phyloP scores from a whole-genome alignment of 306 rosid genomes.

The Quercus ilex region DNA sequence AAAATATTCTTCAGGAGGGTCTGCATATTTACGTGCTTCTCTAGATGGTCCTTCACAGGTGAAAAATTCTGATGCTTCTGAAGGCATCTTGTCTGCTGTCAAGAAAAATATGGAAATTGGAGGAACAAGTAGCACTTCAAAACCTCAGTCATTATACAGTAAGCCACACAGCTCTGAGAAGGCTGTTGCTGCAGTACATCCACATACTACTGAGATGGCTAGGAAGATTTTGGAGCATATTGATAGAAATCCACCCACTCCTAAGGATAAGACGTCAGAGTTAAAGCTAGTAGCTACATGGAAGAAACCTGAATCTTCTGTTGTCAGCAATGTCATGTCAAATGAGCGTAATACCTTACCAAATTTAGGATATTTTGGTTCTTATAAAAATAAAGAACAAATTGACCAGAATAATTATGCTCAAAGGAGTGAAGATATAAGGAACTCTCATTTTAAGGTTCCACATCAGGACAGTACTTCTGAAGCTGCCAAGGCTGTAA shows the following conservation, averaged over 20 bases:
- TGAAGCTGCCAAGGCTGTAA: conserved; percentile 29
- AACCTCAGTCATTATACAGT: conserved; percentile 19
- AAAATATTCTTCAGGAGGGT: conserved; percentile 43
- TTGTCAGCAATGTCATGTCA: conserved; percentile 27
- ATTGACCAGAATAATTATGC: conserved; percentile 30
- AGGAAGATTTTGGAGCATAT: conserved; percentile 81
- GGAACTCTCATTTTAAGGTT: conserved; percentile 34
- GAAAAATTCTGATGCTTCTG: conserved; percentile 32
- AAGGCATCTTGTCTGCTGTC: conserved; percentile 37
- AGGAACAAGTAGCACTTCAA: conserved; percentile 29
- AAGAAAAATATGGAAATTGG: conserved; percentile 39
- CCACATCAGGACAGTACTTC: conserved; percentile 29
- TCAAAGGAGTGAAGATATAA: conserved; percentile 29
- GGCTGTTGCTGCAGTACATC: conserved; percentile 49
- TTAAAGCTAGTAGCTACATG: conserved; percentile 57
- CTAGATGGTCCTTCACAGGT: conserved; percentile 25
- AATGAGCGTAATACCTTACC: conserved; percentile 36
- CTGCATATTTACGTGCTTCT: conserved; percentile 36
- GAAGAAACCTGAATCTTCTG: conserved; percentile 56
- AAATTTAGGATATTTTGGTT: conserved; percentile 24
- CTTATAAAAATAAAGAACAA: conserved; percentile 28
- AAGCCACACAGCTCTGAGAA: conserved; percentile 35
- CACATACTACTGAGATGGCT: conserved; percentile 70
- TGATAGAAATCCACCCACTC: conserved; percentile 70
- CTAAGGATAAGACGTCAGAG: conserved; percentile 73